phyloP scores from a whole-genome alignment of 768 basidiomycete species.

The Tulasnella sp. region DNA sequence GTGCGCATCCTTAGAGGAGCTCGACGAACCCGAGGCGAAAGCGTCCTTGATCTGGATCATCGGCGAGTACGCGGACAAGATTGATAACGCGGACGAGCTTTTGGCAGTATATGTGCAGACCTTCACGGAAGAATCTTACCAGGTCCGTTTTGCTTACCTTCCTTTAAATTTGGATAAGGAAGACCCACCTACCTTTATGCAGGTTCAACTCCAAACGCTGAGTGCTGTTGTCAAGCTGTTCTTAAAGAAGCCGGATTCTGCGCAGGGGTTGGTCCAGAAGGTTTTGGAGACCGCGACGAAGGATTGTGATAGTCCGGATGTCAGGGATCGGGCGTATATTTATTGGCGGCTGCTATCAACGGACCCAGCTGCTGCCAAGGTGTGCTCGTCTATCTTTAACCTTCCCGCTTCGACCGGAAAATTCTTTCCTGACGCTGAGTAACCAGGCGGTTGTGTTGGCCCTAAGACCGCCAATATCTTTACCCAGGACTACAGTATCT shows the following conservation, averaged over 20 bases:
- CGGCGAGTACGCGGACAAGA: slow-evolving; percentile 94
- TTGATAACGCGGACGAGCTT: slow-evolving; percentile 92
- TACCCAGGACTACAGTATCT: slow-evolving; percentile 83
- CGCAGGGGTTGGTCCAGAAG: slow-evolving; percentile 86
- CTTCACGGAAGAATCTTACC: slow-evolving; percentile 88
- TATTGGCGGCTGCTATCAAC: slow-evolving; percentile 94
- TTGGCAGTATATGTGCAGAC: slow-evolving; percentile 81
- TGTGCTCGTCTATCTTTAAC: slow-evolving; percentile 22
- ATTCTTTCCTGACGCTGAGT: background rate
- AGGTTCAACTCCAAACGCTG: slow-evolving; percentile 55
- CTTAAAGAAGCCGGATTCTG: slow-evolving; percentile 85
- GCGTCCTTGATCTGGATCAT: slow-evolving; percentile 99
- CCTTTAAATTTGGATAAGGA: no score
- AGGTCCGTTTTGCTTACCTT: slow-evolving; percentile 36
- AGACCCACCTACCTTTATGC: background rate
- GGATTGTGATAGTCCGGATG: slow-evolving; percentile 93
- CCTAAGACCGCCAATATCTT: slow-evolving; percentile 82
- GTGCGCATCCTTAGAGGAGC: slow-evolving; percentile 88
- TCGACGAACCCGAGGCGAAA: slow-evolving; percentile 97
- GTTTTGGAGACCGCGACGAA: slow-evolving; percentile 91
- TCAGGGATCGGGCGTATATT: slow-evolving; percentile 93
- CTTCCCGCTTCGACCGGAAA: background rate
- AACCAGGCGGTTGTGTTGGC: slow-evolving; percentile 74
- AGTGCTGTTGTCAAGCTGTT: slow-evolving; percentile 97
- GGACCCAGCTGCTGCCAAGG: slow-evolving; percentile 93